Conservation (phyloP, 192 early-diverging fungal species). For the Backusella macrospora region DNA sequence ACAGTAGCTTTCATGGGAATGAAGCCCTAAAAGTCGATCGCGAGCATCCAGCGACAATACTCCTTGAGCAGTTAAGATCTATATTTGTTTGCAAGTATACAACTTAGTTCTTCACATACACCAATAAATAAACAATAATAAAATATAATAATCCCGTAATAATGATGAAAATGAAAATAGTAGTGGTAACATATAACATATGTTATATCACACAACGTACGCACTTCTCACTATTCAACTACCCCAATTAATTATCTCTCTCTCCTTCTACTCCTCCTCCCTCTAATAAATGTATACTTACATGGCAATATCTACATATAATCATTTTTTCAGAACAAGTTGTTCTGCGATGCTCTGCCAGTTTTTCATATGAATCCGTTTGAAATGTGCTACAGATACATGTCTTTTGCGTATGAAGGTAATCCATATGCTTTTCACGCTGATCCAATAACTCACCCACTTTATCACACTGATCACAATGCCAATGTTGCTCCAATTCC, state of each 20-base stretch:
- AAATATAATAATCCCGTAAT: background rate
- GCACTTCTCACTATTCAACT: too few relatives aligned
- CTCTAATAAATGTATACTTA: constrained; percentile 19
- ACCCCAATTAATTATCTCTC: too few relatives aligned
- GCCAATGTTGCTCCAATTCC: constrained; percentile 77
- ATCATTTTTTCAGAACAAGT: constrained; percentile 74
- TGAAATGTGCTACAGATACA: constrained; percentile 64
- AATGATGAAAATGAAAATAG: background rate
- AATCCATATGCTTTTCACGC: constrained; percentile 65
- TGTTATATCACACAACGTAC: background rate
- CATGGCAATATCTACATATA: constrained; percentile 83
- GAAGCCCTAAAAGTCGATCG: constrained; percentile 66
- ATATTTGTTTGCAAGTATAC: background rate
- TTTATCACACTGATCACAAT: constrained; percentile 73
- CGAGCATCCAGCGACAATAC: constrained; percentile 49
- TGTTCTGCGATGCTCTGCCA: constrained; percentile 70
- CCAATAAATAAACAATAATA: background rate
- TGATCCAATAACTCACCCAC: constrained; percentile 48
- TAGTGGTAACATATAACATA: background rate
- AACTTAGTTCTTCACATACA: background rate
- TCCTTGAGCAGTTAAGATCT: constrained; percentile 69
- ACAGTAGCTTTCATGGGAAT: constrained; percentile 82
- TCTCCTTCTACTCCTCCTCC: too few relatives aligned
- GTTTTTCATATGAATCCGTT: constrained; percentile 42
- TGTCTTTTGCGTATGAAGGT: constrained; percentile 58